Percentiles rank a stretch among this genome's conserved stretches.
Conservation (phyloP, 352 stramenopile genomes). For the Thalassiosira pacifica region DNA sequence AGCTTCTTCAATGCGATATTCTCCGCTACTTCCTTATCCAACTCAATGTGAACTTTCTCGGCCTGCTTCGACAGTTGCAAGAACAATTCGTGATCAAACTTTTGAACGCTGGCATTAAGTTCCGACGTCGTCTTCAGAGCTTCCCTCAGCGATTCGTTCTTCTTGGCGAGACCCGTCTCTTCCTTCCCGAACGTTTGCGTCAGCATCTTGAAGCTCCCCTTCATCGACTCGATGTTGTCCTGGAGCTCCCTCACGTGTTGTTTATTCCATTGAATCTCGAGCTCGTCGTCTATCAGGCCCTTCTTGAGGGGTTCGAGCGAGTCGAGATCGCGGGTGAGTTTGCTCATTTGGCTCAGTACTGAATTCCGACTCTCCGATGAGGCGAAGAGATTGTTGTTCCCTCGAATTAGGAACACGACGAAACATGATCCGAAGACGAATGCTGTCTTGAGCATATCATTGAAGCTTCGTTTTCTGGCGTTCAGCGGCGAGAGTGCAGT, state of each 20-base stretch:
- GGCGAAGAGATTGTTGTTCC: conserved; percentile 9
- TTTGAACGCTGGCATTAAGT: not conserved
- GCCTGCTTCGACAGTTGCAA: conserved; percentile 5
- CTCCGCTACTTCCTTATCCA: conserved; percentile 4
- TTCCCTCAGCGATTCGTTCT: conserved; percentile 9
- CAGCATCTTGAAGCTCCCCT: conserved; percentile 4
- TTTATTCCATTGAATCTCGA: conserved; percentile 28
- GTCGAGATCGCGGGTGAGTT: conserved; percentile 32
- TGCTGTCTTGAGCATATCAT: conserved; percentile 29
- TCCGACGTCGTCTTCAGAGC: not conserved
- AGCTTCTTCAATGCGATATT: conserved; percentile 23
- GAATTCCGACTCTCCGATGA: conserved; percentile 1
- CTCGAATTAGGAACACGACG: conserved; percentile 14
- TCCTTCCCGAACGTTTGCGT: conserved; percentile 10
- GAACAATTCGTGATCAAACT: conserved; percentile 20
- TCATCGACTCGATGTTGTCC: not conserved
- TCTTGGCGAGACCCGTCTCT: conserved; percentile 15
- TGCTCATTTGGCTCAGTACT: conserved; percentile 10
- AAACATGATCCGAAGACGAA: conserved; percentile 10
- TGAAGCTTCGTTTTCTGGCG: not conserved
- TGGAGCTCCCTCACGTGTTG: conserved; percentile 38
- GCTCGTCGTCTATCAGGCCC: conserved; percentile 12
- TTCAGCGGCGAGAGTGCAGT: not conserved
- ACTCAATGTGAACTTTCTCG: not conserved
- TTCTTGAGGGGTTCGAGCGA: conserved; percentile 33